Evolutionary conservation across 1,284 basidiomycete species (phyloP).

Genomic region (Phellopilus nigrolimitatus): DNA sequence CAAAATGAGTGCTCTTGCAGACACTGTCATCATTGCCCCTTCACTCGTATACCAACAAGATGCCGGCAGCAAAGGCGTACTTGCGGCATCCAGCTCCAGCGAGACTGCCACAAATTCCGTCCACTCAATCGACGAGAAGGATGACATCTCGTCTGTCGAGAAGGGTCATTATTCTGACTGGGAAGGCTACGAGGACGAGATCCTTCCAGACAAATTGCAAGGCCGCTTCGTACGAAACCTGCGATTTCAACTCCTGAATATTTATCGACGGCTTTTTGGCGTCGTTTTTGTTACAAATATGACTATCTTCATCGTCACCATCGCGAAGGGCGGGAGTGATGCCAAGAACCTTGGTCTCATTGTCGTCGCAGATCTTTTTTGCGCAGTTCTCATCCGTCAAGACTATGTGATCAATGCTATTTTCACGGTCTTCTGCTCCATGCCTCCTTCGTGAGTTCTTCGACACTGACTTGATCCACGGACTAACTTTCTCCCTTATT

Average conservation of each 20-base stretch:
- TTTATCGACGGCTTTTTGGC: constrained; percentile 26
- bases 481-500: constrained; percentile 16
- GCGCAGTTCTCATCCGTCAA: constrained; percentile 33
- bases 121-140: background rate
- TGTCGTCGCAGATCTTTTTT: constrained; percentile 34
- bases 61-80: too few species aligned
- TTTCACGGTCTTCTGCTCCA: constrained; percentile 31
- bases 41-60: constrained; percentile 19
- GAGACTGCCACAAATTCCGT: too few species aligned
- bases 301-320: constrained; percentile 24
- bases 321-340: constrained; percentile 18
- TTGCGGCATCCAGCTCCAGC: too few species aligned
- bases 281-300: constrained; percentile 26
- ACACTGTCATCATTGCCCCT: too few species aligned
- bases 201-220: constrained; percentile 24
- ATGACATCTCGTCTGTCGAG: background rate
- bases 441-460: constrained; percentile 29
- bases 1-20: too few species aligned
- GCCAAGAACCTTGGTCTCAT: constrained; percentile 30
- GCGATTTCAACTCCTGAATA: constrained; percentile 24
- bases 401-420: constrained; percentile 35
- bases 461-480: constrained; percentile 29
- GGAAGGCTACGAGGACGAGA: constrained; percentile 25
- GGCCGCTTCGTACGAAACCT: constrained; percentile 24
- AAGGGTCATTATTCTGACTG: constrained; percentile 15